Evolutionary conservation across 228 moss, liverwort and hornwort genomes (phyloP), one percentile per base, ranked within the genome.

Genomic region (Sphagnum fallax): DNA sequence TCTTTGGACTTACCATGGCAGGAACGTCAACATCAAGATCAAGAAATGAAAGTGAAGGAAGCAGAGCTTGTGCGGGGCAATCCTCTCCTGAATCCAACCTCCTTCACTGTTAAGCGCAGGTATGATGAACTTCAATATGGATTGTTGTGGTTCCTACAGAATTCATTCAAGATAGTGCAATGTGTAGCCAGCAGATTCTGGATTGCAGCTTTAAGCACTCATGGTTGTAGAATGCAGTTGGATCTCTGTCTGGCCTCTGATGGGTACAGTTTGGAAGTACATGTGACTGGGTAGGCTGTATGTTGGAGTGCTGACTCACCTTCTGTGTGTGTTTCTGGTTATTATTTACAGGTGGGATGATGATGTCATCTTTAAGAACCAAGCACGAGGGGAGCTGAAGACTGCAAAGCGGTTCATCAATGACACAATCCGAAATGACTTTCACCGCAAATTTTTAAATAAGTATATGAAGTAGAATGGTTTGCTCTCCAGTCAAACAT

Each of bases 81-180:
- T 65, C 98, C 98, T 48, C 65, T 98, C 67, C 88, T 98, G n/a
- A 98, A 98, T 75, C 70, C 90, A 48, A 81, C 86, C 60, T 97
- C 97, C 16, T 98, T 98, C 78, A 88, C 91, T 75, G 98, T 98
- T 11, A 98, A 98, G 69, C 84, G 98, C 74, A 91, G 94, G 94
- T 90, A 74, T 62, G 68, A 47, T 47, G 8, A 72, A 50, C 6
- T 5, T 10, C 32, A 32, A 32, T 32, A 32, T 32, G 32, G 32
- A 32, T 32, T 32, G 32, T 32, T 32, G 32, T 32, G 32, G 32
- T 32, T 32, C 32, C 32, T 32, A 32, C 32, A 32, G 32, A 32
- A 32, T 32, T 32, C 32, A 32, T 32, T 32, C 32, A 32, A 32
- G 32, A 32, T 32, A 32, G 32, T 32, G 32, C 32, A 32, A 32